Conservation (phyloP, 2,329 filamentous ascomycete species). For the Cyclaneusma minus region DNA sequence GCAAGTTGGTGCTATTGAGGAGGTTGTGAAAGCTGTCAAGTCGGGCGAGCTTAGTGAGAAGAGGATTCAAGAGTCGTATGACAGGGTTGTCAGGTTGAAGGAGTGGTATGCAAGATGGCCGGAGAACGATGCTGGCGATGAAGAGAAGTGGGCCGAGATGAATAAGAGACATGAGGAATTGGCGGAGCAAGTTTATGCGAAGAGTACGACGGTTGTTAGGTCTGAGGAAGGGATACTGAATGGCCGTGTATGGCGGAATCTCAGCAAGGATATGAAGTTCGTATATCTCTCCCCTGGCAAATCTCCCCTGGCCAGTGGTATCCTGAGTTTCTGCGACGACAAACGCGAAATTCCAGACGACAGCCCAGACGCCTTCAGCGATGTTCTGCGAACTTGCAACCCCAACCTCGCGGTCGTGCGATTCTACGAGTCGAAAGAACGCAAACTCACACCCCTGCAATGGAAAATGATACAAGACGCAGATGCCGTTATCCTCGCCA, state of each 20-base stretch:
- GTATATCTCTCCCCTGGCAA: slow-evolving; percentile 23
- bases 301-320: slow-evolving; percentile 19
- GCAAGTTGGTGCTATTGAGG: slow-evolving; percentile 23
- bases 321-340: slow-evolving; percentile 22
- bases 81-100: slow-evolving; percentile 22
- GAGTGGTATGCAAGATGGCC: slow-evolving; percentile 19
- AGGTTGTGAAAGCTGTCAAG: slow-evolving; percentile 21
- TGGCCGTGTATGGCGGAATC: too few species aligned
- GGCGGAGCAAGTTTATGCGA: slow-evolving; percentile 20
- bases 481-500: slow-evolving; percentile 23
- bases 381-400: slow-evolving; percentile 17
- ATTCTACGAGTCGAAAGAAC: slow-evolving; percentile 15
- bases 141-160: slow-evolving; percentile 10
- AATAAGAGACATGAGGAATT: slow-evolving; percentile 14
- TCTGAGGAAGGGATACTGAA: slow-evolving; percentile 14
- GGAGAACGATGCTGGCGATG: slow-evolving; percentile 10
- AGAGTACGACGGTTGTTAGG: slow-evolving; percentile 25
- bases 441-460: slow-evolving; percentile 18
- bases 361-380: slow-evolving; percentile 17
- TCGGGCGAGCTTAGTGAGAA: slow-evolving; percentile 18
- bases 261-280: slow-evolving; percentile 15
- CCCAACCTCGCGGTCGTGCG: slow-evolving; percentile 17
- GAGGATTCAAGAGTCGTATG: slow-evolving; percentile 19
- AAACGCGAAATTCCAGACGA: slow-evolving; percentile 18
- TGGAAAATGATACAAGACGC: slow-evolving; percentile 19